Evolutionary conservation across 495 filamentous ascomycete genomes (phyloP).

Genomic region (Penicillium pancosmium): DNA sequence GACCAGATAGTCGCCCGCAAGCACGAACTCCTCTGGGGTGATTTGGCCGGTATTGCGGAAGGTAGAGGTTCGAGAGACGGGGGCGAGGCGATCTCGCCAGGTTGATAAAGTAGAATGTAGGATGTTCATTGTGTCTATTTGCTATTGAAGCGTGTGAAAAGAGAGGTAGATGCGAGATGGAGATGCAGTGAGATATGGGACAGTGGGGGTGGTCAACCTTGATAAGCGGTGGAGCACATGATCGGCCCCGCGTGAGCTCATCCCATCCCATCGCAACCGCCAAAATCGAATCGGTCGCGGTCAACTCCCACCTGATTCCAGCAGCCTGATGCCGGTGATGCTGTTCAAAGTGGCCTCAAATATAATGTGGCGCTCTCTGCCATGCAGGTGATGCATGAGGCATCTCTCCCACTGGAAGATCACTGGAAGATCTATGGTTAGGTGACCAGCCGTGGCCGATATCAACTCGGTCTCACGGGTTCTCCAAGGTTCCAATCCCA

Average conservation of each 20-base stretch:
- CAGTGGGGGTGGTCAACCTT: slow-evolving; percentile 18
- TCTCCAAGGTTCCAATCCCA: too few relatives aligned
- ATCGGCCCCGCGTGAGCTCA: slow-evolving; percentile 35
- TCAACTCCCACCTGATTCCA: slow-evolving; percentile 9
- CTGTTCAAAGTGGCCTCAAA: too few relatives aligned
- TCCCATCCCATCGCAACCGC: slow-evolving; percentile 3
- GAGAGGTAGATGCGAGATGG: not conserved
- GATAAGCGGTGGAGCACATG: slow-evolving; percentile 41
- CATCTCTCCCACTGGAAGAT: too few relatives aligned
- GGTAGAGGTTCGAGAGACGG: slow-evolving; percentile 84
- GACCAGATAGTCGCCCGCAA: slow-evolving; percentile 95
- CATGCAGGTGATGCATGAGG: too few relatives aligned
- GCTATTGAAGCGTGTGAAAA: slow-evolving; percentile 8
- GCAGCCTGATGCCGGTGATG: too few relatives aligned
- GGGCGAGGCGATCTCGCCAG: slow-evolving; percentile 86
- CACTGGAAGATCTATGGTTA: too few relatives aligned
- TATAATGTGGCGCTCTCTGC: too few relatives aligned
- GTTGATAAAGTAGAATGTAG: slow-evolving; percentile 82
- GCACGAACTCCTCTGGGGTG: slow-evolving; percentile 95
- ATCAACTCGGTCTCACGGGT: too few relatives aligned
- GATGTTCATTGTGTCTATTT: slow-evolving; percentile 51
- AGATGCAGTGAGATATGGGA: slow-evolving; percentile 3
- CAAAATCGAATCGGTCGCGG: too few relatives aligned
- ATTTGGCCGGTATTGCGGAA: slow-evolving; percentile 94
- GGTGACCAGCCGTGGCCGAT: too few relatives aligned